Evolutionary conservation across 257 asterid genomes (phyloP).

Genomic region (Catharanthus roseus): DNA sequence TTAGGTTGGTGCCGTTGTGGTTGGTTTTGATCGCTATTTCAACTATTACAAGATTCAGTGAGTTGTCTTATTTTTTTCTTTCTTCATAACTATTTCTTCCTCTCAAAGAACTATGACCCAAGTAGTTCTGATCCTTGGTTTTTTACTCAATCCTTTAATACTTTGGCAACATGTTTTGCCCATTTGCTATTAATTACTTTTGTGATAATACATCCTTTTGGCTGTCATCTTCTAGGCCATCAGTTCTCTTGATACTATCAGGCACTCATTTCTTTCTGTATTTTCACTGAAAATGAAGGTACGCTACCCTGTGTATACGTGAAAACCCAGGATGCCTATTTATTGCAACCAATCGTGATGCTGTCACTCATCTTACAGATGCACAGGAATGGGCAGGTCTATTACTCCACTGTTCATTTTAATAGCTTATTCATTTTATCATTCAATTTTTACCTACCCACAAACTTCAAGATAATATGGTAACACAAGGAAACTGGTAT

Average conservation of each 20-base stretch:
- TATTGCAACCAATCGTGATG: conserved; percentile 96
- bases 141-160: neutral
- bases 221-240: neutral
- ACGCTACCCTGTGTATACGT: conserved; percentile 92
- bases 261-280: neutral
- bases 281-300: conserved; percentile 46
- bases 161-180: neutral
- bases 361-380: conserved; percentile 99
- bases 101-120: neutral
- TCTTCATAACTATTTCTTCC: neutral
- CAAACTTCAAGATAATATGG: neutral
- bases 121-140: neutral
- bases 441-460: neutral
- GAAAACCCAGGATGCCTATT: conserved; percentile 97
- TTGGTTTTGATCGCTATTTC: conserved; percentile 96
- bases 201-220: neutral
- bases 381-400: conserved; percentile 99
- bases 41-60: conserved; percentile 95
- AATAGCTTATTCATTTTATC: neutral
- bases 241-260: neutral
- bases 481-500: neutral
- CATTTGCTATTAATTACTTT: neutral
- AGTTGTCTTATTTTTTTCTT: conserved; percentile 29
- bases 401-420: conserved; percentile 1
- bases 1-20: conserved; percentile 98